Conservation (phyloP, 2,329 filamentous ascomycete genomes). For the Phaeosphaeriaceae sp. region DNA sequence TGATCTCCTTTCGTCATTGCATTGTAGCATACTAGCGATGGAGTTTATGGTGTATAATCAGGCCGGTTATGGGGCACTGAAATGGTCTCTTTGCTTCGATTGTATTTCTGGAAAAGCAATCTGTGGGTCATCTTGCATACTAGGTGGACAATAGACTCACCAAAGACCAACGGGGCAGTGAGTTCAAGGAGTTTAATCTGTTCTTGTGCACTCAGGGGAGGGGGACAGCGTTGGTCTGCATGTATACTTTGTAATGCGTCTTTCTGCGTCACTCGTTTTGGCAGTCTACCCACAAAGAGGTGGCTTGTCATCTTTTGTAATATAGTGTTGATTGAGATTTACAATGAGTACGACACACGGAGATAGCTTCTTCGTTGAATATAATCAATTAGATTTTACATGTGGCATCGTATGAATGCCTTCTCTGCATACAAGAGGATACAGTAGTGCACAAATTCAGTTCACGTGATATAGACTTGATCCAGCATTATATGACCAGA, state of each 20-base stretch:
- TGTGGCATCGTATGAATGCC: background rate
- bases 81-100: constrained; percentile 17
- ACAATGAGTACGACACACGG: background rate
- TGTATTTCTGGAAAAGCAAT: constrained; percentile 34
- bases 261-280: constrained; percentile 17
- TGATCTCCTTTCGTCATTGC: constrained; percentile 14
- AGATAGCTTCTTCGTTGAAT: background rate
- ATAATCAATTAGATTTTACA: background rate
- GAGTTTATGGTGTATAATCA: constrained; percentile 32
- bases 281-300: background rate
- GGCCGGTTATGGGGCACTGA: constrained; percentile 4
- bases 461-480: no score
- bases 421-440: no score
- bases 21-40: constrained; percentile 44
- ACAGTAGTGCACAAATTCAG: no score
- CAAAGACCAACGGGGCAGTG: constrained; percentile 1
- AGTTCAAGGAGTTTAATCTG: constrained; percentile 4
- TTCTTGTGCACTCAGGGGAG: constrained; percentile 14
- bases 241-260: constrained; percentile 31
- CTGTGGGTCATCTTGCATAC: constrained; percentile 31
- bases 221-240: constrained; percentile 15
- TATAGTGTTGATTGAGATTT: constrained; percentile 3
- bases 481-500: no score
- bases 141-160: constrained; percentile 10
- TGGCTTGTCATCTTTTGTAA: constrained; percentile 12